Percentiles rank a stretch among this genome's conserved stretches.
Evolutionary conservation across 177 flowering plant genomes (phyloP).

Genomic region (Vitis hybrid): DNA sequence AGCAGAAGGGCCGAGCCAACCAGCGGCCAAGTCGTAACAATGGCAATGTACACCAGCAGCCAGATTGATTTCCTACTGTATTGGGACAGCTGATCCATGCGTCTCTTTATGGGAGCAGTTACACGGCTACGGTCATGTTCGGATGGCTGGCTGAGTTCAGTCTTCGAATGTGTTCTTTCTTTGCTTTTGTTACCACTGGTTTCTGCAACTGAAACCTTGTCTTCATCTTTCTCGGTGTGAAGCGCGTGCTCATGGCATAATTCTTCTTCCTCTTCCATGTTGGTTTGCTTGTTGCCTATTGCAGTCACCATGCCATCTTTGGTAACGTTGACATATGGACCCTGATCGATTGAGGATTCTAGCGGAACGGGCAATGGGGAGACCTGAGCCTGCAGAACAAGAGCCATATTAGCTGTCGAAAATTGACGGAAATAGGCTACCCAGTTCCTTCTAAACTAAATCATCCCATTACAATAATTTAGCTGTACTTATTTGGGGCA

Average conservation of each 20-base stretch:
- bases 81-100: slow-evolving; percentile 5
- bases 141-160: background rate
- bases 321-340: slow-evolving; percentile 7
- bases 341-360: slow-evolving; percentile 14
- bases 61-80: slow-evolving; percentile 12
- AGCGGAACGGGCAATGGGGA: background rate
- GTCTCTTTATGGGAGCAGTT: background rate
- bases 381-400: slow-evolving; percentile 5
- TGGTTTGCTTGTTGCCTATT: background rate
- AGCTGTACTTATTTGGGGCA: too few species aligned
- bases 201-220: background rate
- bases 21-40: slow-evolving; percentile 15
- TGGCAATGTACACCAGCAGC: slow-evolving; percentile 10
- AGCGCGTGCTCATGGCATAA: background rate
- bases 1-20: slow-evolving; percentile 12
- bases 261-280: background rate
- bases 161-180: background rate
- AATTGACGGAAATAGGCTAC: too few species aligned
- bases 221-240: background rate
- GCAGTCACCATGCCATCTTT: slow-evolving; percentile 18
- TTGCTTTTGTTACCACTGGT: background rate
- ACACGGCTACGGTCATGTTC: background rate
- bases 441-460: too few species aligned
- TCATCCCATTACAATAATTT: too few species aligned
- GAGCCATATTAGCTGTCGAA: too few species aligned